Conservation (phyloP, 1,284 basidiomycete genomes). For the Rhodotorula sp. region DNA sequence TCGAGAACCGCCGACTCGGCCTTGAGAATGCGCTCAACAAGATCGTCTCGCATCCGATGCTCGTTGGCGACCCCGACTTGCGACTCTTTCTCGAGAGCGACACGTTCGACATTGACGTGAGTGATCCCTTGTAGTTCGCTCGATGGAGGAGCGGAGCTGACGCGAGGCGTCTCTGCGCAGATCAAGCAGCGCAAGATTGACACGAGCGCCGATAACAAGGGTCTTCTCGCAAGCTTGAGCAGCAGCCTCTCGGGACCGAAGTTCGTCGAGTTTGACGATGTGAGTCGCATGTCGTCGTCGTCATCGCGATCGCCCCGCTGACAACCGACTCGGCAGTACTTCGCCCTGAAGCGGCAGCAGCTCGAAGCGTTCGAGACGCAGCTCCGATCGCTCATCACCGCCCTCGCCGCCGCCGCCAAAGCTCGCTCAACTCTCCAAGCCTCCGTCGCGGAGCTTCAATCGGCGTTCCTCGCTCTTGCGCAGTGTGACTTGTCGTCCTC, state of each 20-base stretch:
- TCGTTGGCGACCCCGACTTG: constrained; percentile 52
- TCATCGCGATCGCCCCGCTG: too few relatives aligned
- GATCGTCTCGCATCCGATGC: constrained; percentile 50
- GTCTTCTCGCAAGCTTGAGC: constrained; percentile 53
- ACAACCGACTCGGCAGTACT: constrained; percentile 63
- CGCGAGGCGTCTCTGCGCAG: constrained; percentile 53
- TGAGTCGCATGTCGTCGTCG: constrained; percentile 46
- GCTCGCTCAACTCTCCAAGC: constrained; percentile 59
- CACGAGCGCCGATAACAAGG: constrained; percentile 33
- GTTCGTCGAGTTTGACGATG: constrained; percentile 91
- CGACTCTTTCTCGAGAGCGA: constrained; percentile 51
- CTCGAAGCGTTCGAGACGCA: constrained; percentile 88
- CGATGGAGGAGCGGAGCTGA: not conserved
- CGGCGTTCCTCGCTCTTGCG: constrained; percentile 46
- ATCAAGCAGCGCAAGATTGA: constrained; percentile 72
- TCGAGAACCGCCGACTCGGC: constrained; percentile 50
- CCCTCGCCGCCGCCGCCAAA: constrained; percentile 76
- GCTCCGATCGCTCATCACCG: constrained; percentile 77
- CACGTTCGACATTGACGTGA: constrained; percentile 49
- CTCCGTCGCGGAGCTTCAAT: constrained; percentile 45
- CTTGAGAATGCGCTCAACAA: constrained; percentile 51
- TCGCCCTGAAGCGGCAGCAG: constrained; percentile 79
- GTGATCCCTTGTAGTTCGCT: not conserved
- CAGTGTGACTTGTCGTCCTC: constrained; percentile 47
- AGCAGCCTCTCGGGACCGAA: constrained; percentile 74